Conservation (phyloP, 345 rosid genomes). For the Citrus medica region DNA sequence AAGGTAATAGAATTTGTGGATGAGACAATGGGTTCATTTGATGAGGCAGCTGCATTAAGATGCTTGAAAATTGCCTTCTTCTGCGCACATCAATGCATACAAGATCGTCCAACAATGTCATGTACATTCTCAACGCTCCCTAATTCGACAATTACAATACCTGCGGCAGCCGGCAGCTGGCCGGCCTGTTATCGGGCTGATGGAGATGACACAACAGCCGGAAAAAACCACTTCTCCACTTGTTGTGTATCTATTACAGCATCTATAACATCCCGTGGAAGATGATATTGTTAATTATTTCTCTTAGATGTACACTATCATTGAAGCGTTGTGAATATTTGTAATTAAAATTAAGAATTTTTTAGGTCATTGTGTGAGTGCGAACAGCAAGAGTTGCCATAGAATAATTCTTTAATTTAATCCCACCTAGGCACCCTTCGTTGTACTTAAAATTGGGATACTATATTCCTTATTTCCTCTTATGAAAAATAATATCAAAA, state of each 20-base stretch:
- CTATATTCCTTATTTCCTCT: too few relatives aligned
- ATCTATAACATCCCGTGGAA: not conserved
- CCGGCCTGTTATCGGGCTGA: not conserved
- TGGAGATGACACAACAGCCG: not conserved
- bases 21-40: not conserved
- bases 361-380: too few relatives aligned
- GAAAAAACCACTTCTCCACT: too few relatives aligned
- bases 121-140: too few relatives aligned
- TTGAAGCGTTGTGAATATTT: not conserved
- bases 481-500: too few relatives aligned
- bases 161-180: not conserved
- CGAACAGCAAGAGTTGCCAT: too few relatives aligned
- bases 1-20: not conserved
- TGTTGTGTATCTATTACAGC: not conserved
- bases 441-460: too few relatives aligned
- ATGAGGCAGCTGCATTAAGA: not conserved
- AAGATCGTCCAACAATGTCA: not conserved
- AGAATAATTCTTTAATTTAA: too few relatives aligned
- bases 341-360: too few relatives aligned
- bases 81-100: not conserved
- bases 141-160: not conserved
- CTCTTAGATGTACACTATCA: not conserved
- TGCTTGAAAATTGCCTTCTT: not conserved
- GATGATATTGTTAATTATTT: not conserved
- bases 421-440: too few relatives aligned